A percentile compares a stretch with the other conserved stretches of the same genome.
These are phyloP conservation scores for Kazachstania africana DNA, from an alignment of 805 yeast species.

Conservation along the genomic window DNA sequence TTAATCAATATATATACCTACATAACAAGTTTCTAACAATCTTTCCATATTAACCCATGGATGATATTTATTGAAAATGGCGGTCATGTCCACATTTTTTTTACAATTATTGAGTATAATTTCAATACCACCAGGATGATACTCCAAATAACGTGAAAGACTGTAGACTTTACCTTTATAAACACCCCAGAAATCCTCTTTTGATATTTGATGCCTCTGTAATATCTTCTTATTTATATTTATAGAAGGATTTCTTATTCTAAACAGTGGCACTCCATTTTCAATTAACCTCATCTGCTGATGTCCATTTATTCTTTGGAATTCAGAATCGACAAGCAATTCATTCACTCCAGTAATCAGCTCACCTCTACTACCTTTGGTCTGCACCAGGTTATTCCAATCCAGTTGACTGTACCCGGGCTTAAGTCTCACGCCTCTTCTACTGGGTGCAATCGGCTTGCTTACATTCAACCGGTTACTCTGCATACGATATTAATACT, in stretches of 20 bases:
- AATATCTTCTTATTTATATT: slow-evolving; percentile 48
- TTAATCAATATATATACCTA: slow-evolving; percentile 39
- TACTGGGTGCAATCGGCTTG: slow-evolving; percentile 9
- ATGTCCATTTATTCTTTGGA: slow-evolving; percentile 8
- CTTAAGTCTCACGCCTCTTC: slow-evolving; percentile 25
- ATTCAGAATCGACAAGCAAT: slow-evolving; percentile 6
- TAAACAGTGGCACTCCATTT: slow-evolving; percentile 11
- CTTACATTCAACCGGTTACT: slow-evolving; percentile 1
- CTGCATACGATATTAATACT: too few relatives aligned
- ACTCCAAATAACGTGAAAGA: slow-evolving; percentile 69
- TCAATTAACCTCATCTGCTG: slow-evolving; percentile 6
- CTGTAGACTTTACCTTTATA: slow-evolving; percentile 75
- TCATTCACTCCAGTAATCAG: slow-evolving; percentile 12
- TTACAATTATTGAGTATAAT: slow-evolving; percentile 62
- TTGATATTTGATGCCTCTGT: slow-evolving; percentile 37
- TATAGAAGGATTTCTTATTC: slow-evolving; percentile 31
- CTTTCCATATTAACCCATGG: slow-evolving; percentile 79
- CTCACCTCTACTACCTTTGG: slow-evolving; percentile 4
- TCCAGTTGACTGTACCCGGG: slow-evolving; percentile 27
- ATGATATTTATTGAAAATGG: slow-evolving; percentile 60
- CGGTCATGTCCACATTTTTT: slow-evolving; percentile 66
- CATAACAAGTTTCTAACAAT: slow-evolving; percentile 63
- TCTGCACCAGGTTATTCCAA: slow-evolving; percentile 17
- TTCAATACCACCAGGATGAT: slow-evolving; percentile 88
- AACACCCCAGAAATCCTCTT: slow-evolving; percentile 78